Evolutionary conservation across 192 early-diverging fungal genomes (phyloP).

Genomic region (Rhizophlyctis rosea): DNA sequence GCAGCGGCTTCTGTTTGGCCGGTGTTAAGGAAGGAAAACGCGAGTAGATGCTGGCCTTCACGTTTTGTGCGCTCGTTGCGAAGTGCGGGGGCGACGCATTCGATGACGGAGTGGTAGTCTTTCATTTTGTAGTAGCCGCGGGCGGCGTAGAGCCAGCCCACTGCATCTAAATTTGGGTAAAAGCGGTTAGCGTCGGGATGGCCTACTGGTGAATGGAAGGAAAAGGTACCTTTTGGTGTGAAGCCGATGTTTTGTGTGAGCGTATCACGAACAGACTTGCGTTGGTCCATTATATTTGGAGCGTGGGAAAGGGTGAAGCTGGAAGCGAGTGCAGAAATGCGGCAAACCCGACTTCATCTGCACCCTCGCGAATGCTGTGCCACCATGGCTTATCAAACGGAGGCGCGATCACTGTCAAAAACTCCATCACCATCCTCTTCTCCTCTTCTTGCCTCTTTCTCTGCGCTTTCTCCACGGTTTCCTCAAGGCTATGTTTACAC

Average conservation of each 20-base stretch:
- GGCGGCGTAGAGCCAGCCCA: conserved; percentile 63
- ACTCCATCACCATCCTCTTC: too few species aligned
- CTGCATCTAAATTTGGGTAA: conserved; percentile 34
- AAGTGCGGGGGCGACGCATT: conserved; percentile 58
- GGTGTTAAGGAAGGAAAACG: conserved; percentile 56
- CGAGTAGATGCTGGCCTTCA: conserved; percentile 59
- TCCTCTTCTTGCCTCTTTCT: too few species aligned
- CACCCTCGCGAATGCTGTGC: too few species aligned
- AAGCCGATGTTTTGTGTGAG: conserved; percentile 52
- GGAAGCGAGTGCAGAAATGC: too few species aligned
- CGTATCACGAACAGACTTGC: conserved; percentile 50
- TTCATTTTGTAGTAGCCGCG: conserved; percentile 62
- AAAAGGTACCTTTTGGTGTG: conserved; percentile 56
- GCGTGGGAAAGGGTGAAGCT: too few species aligned
- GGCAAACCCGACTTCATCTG: too few species aligned
- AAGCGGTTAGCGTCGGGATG: background rate
- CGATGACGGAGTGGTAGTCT: conserved; percentile 62
- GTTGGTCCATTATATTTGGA: conserved; percentile 44
- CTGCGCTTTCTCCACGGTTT: too few species aligned
- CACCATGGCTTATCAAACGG: too few species aligned
- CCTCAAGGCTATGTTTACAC: too few species aligned
- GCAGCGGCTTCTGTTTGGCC: conserved; percentile 57
- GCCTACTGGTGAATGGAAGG: background rate
- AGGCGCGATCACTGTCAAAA: too few species aligned
- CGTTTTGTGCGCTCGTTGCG: conserved; percentile 59